phyloP scores from a whole-genome alignment of 2,329 filamentous ascomycete genomes.

The Rugonectria rugulosa region DNA sequence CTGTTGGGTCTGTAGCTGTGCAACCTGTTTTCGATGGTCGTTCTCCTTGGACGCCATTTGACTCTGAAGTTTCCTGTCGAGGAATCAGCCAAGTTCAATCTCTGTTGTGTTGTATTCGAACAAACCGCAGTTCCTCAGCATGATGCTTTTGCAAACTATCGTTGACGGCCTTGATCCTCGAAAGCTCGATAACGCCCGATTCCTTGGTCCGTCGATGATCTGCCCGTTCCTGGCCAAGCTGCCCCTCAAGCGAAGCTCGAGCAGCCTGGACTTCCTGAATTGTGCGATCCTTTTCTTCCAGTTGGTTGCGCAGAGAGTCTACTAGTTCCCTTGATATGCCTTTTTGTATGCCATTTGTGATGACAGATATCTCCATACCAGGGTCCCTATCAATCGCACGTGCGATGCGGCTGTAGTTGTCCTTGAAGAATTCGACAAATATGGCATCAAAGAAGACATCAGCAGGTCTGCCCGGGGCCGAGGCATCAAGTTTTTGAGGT shows the following conservation, averaged over 20 bases:
- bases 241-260: slow-evolving; percentile 56
- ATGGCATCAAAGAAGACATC: slow-evolving; percentile 85
- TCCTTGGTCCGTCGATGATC: slow-evolving; percentile 73
- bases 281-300: slow-evolving; percentile 72
- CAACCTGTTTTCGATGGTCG: slow-evolving; percentile 41
- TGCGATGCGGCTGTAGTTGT: slow-evolving; percentile 87
- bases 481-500: slow-evolving; percentile 69
- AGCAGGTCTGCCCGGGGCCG: slow-evolving; percentile 62
- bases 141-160: slow-evolving; percentile 76
- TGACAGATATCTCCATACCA: slow-evolving; percentile 81
- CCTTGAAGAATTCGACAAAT: slow-evolving; percentile 94
- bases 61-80: slow-evolving; percentile 41
- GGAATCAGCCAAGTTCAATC: slow-evolving; percentile 24
- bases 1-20: slow-evolving; percentile 42
- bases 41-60: slow-evolving; percentile 42
- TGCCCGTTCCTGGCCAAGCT: slow-evolving; percentile 75
- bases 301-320: slow-evolving; percentile 79
- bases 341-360: slow-evolving; percentile 81
- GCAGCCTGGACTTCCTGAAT: slow-evolving; percentile 57
- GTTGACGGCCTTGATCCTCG: slow-evolving; percentile 67
- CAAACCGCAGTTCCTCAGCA: slow-evolving; percentile 68
- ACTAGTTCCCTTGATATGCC: slow-evolving; percentile 94
- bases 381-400: slow-evolving; percentile 92
- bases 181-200: slow-evolving; percentile 50
- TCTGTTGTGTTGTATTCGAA: slow-evolving; percentile 5